phyloP scores from a whole-genome alignment of 257 asterid species.

The Ehretia macrophylla region DNA sequence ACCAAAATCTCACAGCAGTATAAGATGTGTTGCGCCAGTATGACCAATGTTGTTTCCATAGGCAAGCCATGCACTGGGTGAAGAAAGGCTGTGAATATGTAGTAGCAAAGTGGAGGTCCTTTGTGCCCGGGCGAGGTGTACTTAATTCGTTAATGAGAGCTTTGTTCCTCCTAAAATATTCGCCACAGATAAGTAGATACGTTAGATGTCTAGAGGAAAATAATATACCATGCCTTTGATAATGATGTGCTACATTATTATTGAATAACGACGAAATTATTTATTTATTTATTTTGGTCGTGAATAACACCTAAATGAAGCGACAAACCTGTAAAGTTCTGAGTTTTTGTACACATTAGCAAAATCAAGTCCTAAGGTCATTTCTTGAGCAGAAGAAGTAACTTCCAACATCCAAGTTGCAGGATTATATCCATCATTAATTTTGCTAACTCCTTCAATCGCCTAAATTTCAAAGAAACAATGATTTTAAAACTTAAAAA shows the following conservation, averaged over 20 bases:
- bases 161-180: conserved; percentile 41
- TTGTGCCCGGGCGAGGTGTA: conserved; percentile 30
- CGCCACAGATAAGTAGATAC: not conserved
- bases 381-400: conserved; percentile 37
- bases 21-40: conserved; percentile 56
- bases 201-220: not conserved
- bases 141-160: conserved; percentile 38
- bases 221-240: not conserved
- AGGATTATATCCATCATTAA: conserved; percentile 53
- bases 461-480: conserved; percentile 21
- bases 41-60: conserved; percentile 52
- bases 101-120: conserved; percentile 34
- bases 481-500: not conserved
- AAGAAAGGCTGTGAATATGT: conserved; percentile 39
- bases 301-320: not conserved
- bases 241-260: not conserved
- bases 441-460: conserved; percentile 39
- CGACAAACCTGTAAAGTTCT: conserved; percentile 35
- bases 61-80: conserved; percentile 45
- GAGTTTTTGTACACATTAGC: conserved; percentile 38
- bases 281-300: too few species aligned
- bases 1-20: conserved; percentile 41
- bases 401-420: conserved; percentile 75
- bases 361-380: conserved; percentile 39
- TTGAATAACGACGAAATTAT: too few species aligned